Evolutionary conservation across 805 yeast genomes (phyloP).

Genomic region (Hanseniaspora hatyaiensis): DNA sequence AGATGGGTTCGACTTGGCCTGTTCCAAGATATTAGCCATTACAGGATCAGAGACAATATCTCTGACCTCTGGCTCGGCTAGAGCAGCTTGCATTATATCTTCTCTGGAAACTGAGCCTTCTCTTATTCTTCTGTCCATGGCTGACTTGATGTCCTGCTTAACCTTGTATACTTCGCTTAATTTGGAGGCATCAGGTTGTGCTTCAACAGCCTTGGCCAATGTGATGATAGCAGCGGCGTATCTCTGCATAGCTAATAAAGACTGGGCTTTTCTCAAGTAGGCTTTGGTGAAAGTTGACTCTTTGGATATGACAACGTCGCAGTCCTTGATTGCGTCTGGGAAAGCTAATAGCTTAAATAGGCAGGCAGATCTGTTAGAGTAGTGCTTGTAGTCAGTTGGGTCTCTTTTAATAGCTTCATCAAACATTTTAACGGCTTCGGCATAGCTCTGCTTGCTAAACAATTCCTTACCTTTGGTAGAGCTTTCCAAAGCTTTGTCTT

Average conservation of each 20-base stretch:
- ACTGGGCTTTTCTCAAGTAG: slow-evolving; percentile 90
- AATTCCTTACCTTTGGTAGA: slow-evolving; percentile 81
- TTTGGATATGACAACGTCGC: slow-evolving; percentile 74
- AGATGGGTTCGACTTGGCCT: slow-evolving; percentile 90
- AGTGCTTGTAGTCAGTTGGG: slow-evolving; percentile 94
- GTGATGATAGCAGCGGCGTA: slow-evolving; percentile 73
- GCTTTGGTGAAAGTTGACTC: slow-evolving; percentile 91
- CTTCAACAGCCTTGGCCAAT: slow-evolving; percentile 60
- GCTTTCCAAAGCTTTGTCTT: slow-evolving; percentile 90
- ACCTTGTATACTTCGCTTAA: slow-evolving; percentile 28
- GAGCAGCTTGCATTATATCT: slow-evolving; percentile 80
- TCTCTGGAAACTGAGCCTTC: slow-evolving; percentile 64
- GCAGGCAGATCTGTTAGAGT: slow-evolving; percentile 96
- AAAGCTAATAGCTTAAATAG: slow-evolving; percentile 86
- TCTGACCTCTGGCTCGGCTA: slow-evolving; percentile 89
- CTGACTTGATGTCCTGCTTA: slow-evolving; percentile 45
- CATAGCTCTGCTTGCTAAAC: slow-evolving; percentile 91
- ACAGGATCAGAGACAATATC: slow-evolving; percentile 85
- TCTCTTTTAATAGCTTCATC: slow-evolving; percentile 93
- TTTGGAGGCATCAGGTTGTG: slow-evolving; percentile 36
- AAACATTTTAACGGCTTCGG: slow-evolving; percentile 86
- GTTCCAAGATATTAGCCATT: slow-evolving; percentile 87
- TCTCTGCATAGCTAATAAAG: slow-evolving; percentile 82
- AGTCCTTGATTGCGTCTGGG: slow-evolving; percentile 91
- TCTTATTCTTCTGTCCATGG: slow-evolving; percentile 52